These are phyloP conservation scores for Chenopodium album DNA, from an alignment of 148 eudicot species.

Conservation along the genomic window DNA sequence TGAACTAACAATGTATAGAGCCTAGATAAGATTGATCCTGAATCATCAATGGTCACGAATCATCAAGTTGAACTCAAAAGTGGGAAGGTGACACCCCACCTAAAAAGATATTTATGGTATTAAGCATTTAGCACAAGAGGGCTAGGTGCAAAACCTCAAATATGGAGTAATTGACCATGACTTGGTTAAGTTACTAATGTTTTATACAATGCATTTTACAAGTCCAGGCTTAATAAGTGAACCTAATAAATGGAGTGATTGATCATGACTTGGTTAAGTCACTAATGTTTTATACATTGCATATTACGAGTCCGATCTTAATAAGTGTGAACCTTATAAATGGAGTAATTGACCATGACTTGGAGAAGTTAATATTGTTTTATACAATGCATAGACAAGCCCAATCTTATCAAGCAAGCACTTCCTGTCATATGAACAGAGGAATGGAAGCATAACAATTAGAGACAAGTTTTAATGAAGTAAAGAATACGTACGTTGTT, in stretches of 20 bases:
- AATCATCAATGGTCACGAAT: not conserved
- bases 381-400: not conserved
- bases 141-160: not conserved
- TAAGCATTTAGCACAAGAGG: not conserved
- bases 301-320: not conserved
- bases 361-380: not conserved
- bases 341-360: not conserved
- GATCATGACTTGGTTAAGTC: not conserved
- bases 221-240: no score
- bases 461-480: no score
- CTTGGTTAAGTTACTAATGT: not conserved
- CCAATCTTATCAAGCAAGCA: not conserved
- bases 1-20: not conserved
- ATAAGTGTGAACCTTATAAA: not conserved
- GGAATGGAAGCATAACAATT: not conserved
- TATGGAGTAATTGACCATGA: not conserved
- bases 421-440: not conserved
- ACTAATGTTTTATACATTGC: no score
- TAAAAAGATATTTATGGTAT: not conserved
- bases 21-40: not conserved
- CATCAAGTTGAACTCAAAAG: not conserved
- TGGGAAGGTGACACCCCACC: not conserved
- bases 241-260: not conserved
- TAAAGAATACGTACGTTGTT: slow-evolving; percentile 66
- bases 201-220: no score